Conservation (phyloP, 2,329 filamentous ascomycete species). For the Trichoderma gracile region DNA sequence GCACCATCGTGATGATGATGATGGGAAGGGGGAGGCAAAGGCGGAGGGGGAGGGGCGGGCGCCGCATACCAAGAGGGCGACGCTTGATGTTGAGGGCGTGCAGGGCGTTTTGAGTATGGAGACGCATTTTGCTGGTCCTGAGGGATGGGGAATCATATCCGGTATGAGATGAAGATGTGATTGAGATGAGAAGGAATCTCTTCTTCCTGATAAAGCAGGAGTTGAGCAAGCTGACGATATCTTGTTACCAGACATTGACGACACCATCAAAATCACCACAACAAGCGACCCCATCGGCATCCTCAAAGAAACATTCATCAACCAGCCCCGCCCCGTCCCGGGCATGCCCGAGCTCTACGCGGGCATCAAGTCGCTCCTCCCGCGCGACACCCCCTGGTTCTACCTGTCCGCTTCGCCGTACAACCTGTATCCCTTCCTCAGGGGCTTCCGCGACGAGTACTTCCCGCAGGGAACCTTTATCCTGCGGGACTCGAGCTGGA, state of each 20-base stretch:
- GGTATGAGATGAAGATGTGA: conserved; percentile 48
- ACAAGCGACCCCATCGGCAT: conserved; percentile 81
- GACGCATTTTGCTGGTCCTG: conserved; percentile 72
- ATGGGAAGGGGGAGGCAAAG: conserved; percentile 33
- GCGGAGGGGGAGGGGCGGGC: conserved; percentile 41
- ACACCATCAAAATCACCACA: conserved; percentile 90
- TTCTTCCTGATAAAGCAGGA: background rate
- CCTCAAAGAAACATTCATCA: conserved; percentile 78
- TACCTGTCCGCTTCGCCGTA: conserved; percentile 94
- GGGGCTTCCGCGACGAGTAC: conserved; percentile 66
- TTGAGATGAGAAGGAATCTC: background rate
- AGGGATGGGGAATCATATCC: conserved; percentile 83
- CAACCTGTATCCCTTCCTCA: conserved; percentile 87
- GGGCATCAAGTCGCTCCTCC: conserved; percentile 57
- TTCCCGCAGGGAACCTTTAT: conserved; percentile 81
- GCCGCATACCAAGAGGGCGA: conserved; percentile 45
- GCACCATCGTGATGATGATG: too few relatives aligned
- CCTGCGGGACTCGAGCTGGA: conserved; percentile 82
- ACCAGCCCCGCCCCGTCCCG: conserved; percentile 66
- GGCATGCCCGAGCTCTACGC: conserved; percentile 87
- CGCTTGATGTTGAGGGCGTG: conserved; percentile 52
- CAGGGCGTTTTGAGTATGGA: conserved; percentile 62
- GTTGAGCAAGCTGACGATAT: background rate
- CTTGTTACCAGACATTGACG: conserved; percentile 77
- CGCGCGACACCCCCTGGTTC: conserved; percentile 73